Conservation (phyloP, 495 filamentous ascomycete species). For the Acidomyces sp. region DNA sequence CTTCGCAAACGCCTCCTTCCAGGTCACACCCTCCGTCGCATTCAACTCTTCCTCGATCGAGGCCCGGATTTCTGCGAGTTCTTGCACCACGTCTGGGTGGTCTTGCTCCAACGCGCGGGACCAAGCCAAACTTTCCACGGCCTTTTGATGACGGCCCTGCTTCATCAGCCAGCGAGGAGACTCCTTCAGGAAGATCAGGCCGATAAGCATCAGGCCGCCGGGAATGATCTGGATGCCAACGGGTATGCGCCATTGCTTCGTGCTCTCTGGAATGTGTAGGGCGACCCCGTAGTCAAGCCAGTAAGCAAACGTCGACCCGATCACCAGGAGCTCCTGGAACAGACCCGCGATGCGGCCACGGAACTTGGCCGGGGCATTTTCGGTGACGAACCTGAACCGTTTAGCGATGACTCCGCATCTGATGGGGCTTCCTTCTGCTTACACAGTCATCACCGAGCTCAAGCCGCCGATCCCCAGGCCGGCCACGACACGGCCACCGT, state of each 20-base stretch:
- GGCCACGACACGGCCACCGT: slow-evolving; percentile 14
- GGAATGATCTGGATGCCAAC: slow-evolving; percentile 18
- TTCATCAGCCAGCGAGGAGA: slow-evolving; percentile 9
- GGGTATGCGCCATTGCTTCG: slow-evolving; percentile 13
- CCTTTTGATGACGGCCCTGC: slow-evolving; percentile 5
- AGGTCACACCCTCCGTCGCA: slow-evolving; percentile 10
- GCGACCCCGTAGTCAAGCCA: slow-evolving; percentile 13
- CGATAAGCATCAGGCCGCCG: slow-evolving; percentile 13
- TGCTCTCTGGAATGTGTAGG: slow-evolving; percentile 3
- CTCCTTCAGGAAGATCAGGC: slow-evolving; percentile 10
- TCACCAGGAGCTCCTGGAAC: slow-evolving; percentile 6
- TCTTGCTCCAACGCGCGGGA: not conserved
- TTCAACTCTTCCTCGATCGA: slow-evolving; percentile 13
- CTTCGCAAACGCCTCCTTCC: slow-evolving; percentile 7
- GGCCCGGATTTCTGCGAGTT: slow-evolving; percentile 14
- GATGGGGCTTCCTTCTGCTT: no score
- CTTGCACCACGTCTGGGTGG: slow-evolving; percentile 9
- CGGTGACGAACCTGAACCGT: no score
- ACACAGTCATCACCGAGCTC: slow-evolving; percentile 8
- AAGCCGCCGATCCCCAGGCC: slow-evolving; percentile 17
- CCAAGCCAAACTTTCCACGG: not conserved
- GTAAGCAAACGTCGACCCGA: slow-evolving; percentile 8
- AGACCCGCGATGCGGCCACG: slow-evolving; percentile 13
- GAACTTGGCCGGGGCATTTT: slow-evolving; percentile 4
- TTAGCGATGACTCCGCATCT: no score